These are phyloP conservation scores for Arthrobotrys iridis DNA, from an alignment of 2,329 filamentous ascomycete genomes.

Conservation along the genomic window DNA sequence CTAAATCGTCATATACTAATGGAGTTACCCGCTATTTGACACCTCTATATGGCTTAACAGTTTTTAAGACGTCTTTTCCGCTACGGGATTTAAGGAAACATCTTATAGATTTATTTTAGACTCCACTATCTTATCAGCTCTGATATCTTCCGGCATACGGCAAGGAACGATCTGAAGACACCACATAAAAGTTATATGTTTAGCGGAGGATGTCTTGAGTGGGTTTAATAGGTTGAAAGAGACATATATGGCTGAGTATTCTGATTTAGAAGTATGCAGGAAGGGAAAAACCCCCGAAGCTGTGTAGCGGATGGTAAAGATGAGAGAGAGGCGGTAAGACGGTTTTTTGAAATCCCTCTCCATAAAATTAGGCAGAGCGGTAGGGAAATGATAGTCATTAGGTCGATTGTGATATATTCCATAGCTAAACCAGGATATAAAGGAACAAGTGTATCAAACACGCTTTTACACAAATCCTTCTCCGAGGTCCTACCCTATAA, in stretches of 20 bases:
- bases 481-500: constrained; percentile 1
- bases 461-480: constrained; percentile 23
- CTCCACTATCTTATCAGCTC: no score
- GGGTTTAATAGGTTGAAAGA: constrained; percentile 9
- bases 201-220: neutral
- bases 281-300: neutral
- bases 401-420: constrained; percentile 1
- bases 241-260: constrained; percentile 32
- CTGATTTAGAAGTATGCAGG: constrained; percentile 41
- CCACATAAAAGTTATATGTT: no score
- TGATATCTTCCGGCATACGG: no score
- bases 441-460: constrained; percentile 44
- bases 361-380: no score
- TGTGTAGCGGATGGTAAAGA: constrained; percentile 31
- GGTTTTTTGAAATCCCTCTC: neutral
- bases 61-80: no score
- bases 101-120: no score
- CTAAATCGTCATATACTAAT: no score
- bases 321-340: constrained; percentile 14
- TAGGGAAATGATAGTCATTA: neutral
- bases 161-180: no score
- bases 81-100: no score
- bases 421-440: constrained; percentile 3
- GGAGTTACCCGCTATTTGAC: no score
- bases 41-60: no score